Evolutionary conservation across 805 yeast species (phyloP), one percentile per base, ranked within the genome.

Genomic region (Candida maris): DNA sequence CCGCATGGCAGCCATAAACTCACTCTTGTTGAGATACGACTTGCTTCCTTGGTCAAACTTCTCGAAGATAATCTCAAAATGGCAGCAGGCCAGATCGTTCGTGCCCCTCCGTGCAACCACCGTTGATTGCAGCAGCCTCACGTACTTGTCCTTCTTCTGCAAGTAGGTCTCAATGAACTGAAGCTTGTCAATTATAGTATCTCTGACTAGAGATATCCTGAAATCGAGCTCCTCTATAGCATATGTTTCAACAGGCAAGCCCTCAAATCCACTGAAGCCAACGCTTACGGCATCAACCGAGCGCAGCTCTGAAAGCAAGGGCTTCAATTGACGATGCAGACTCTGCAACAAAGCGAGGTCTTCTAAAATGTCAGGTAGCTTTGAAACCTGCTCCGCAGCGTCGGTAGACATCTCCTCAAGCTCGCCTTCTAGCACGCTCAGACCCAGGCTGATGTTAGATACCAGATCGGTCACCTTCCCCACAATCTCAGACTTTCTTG

Each of bases 1-100:
- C n/a, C 62, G 61, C 39, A 72, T 49, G 3, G 74, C 70, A 0
- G 63, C 64, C 3, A 59, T 52, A 41, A 73, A 73, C 48, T 73
- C 77, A 8, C 42, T 32, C 37, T 65, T 65, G 22, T 60, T 57
- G 35, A 73, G 51, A 23, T 59, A 54, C 25, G 62, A 60, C 37
- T 64, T 64, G 30, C 56, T 56, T 1, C 63, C 60, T 21, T 50
- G 55, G 38, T 59, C 63, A 38, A 66, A 66, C 39, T 62, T 64
- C 8, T 70, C 50, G 42, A 73, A 73, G 12, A 69, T 63, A 4
- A 65, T 48, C 42, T 68, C 72, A 45, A 67, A 67, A 36, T 70
- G 72, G 29, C 63, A 70, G 15, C 64, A 22, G 14, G 40, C 38
- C 25, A 48, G 30, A 19, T 37, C 38, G 17, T 37, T 19, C 4